phyloP scores from a whole-genome alignment of 768 basidiomycete species.

The Hericium coralloides region DNA sequence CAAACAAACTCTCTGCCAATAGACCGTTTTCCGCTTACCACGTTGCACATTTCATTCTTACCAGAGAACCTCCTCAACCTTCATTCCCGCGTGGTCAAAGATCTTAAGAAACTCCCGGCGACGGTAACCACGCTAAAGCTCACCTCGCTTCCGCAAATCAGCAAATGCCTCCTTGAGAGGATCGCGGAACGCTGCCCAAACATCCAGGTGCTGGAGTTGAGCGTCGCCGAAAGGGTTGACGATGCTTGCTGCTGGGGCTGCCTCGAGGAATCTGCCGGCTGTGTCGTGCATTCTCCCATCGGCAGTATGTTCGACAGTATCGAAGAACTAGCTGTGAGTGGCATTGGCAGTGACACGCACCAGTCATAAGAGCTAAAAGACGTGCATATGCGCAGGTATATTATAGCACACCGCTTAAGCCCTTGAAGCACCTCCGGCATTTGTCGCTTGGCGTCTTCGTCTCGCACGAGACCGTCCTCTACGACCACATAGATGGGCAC shows the following conservation, averaged over 20 bases:
- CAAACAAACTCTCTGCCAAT: slow-evolving; percentile 3
- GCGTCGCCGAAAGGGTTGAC: slow-evolving; percentile 51
- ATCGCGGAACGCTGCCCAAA: slow-evolving; percentile 38
- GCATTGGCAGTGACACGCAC: not conserved
- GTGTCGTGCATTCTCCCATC: slow-evolving; percentile 54
- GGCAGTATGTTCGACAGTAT: slow-evolving; percentile 33
- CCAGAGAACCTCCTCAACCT: slow-evolving; percentile 7
- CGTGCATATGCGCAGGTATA: slow-evolving; percentile 24
- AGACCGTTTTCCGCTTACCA: slow-evolving; percentile 2
- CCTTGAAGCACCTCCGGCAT: slow-evolving; percentile 36
- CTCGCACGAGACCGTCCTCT: slow-evolving; percentile 42
- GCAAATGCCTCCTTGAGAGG: slow-evolving; percentile 34
- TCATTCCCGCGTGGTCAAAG: slow-evolving; percentile 9
- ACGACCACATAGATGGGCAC: slow-evolving; percentile 36
- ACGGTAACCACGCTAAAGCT: slow-evolving; percentile 42
- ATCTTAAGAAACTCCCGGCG: slow-evolving; percentile 17
- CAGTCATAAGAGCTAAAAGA: not conserved
- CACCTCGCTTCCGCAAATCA: slow-evolving; percentile 49
- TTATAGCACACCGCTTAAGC: slow-evolving; percentile 34
- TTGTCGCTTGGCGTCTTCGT: slow-evolving; percentile 58
- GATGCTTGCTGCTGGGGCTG: slow-evolving; percentile 54
- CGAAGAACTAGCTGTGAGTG: slow-evolving; percentile 43
- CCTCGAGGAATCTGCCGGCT: slow-evolving; percentile 50
- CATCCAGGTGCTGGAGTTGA: slow-evolving; percentile 42
- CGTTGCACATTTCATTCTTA: slow-evolving; percentile 12